Conservation (phyloP, 2,329 filamentous ascomycete species). For the Paraphoma chrysanthemicola region DNA sequence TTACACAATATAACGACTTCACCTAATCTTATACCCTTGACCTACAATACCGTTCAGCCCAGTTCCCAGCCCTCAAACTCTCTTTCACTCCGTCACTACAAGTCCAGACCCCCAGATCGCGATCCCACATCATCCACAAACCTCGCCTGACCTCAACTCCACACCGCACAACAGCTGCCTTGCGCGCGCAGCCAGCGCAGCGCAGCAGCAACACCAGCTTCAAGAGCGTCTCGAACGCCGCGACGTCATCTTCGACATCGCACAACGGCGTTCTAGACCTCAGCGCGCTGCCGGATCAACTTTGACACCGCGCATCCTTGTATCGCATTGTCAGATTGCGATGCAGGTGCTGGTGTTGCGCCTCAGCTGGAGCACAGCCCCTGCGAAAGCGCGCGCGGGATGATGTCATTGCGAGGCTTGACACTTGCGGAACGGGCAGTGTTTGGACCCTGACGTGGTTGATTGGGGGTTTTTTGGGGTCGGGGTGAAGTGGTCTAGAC, state of each 20-base stretch:
- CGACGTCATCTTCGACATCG: slow-evolving; percentile 7
- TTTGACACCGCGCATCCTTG: background rate
- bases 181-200: background rate
- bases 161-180: slow-evolving; percentile 13
- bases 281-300: background rate
- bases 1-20: background rate
- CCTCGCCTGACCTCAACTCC: slow-evolving; percentile 3
- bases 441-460: background rate
- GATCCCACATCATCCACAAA: slow-evolving; percentile 15
- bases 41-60: background rate
- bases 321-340: slow-evolving; percentile 1
- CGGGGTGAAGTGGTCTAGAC: slow-evolving; percentile 10
- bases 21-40: background rate
- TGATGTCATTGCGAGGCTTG: slow-evolving; percentile 18
- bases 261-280: slow-evolving; percentile 7
- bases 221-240: background rate
- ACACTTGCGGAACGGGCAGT: background rate
- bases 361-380: slow-evolving; percentile 13
- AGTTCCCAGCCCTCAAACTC: background rate
- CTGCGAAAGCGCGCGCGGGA: background rate
- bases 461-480: background rate
- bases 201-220: background rate
- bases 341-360: slow-evolving; percentile 3
- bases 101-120: slow-evolving; percentile 19
- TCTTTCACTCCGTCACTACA: background rate